Base-by-base conservation (phyloP, 2,329 filamentous ascomycete species). In the Stachybotrys elegans region DNA sequence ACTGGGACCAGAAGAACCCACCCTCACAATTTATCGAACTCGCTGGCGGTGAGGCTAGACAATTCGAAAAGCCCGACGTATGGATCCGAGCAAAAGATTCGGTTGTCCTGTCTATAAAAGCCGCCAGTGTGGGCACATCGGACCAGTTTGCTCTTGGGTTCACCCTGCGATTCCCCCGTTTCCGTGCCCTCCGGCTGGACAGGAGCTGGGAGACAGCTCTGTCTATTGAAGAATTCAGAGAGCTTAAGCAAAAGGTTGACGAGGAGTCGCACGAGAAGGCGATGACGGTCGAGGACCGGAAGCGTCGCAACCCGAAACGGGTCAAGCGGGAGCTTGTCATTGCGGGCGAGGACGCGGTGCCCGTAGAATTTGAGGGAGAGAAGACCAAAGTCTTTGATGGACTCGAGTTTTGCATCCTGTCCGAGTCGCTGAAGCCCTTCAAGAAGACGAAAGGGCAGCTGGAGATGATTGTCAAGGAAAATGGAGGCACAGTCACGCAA, bases 41-140 rank as follows among this genome's bases (percentile, higher is more conserved):
- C 2, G 91, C 81, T 4, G 89, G 90, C 9, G 85, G 85, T 12
- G 83, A 87, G 43, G 71, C 75, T 8, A 64, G 65, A 22, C 86
- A 93, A 57, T 73, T 78, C 49, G 92, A 97, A 63, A 73, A 76
- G 38, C 93, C 93, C 0, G 92, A 98, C 57, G 79, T 91, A 43
- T 98, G 91, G 91, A 97, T 98, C 57, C 83, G 85, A 25, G 90
- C 93, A 0, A 82, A 79, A 42, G 88, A 97, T 48, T 96, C 91
- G 0, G 66, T 98, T 14, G 89, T 98, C 1, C 56, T 98, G 1
- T 85, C 87, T 36, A 86, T 93, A 49, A 98, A 97, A 65, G 93
- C 91, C 4, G 85, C 92, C 1, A 88, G 83, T 17, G 79, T 94
- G 0, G 80, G 78, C 1, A 67, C 72, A 0, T 92, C 87, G 1